Evolutionary conservation across 2,329 filamentous ascomycete genomes (phyloP).

Genomic region (Nemania sp.): DNA sequence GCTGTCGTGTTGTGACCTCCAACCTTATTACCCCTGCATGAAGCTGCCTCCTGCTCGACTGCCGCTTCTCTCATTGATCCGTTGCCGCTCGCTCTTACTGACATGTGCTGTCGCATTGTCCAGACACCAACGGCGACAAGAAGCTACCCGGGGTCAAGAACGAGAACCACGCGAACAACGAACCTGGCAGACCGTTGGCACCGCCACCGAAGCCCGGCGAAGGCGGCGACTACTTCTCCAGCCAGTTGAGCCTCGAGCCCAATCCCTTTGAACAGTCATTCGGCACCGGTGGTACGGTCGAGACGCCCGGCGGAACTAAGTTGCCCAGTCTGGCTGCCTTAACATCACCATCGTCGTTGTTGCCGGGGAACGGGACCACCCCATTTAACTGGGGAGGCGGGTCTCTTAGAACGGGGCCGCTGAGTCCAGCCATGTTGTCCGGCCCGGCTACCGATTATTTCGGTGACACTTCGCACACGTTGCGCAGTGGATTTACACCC

Average conservation of each 20-base stretch:
- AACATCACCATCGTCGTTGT: conserved; percentile 83
- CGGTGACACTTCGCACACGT: conserved; percentile 69
- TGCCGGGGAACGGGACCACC: conserved; percentile 72
- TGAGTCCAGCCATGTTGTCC: conserved; percentile 96
- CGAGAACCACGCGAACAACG: conserved; percentile 56
- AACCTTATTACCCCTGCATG: conserved; percentile 8
- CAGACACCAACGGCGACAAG: conserved; percentile 50
- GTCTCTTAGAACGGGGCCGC: conserved; percentile 85
- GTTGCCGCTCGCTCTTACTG: conserved; percentile 32
- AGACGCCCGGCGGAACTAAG: conserved; percentile 82
- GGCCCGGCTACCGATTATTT: conserved; percentile 89
- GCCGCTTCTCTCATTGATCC: conserved; percentile 15
- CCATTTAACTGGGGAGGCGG: conserved; percentile 80
- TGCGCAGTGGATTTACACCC: conserved; percentile 86
- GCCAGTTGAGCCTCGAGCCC: conserved; percentile 75
- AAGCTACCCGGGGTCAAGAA: conserved; percentile 54
- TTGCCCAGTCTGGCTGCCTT: conserved; percentile 88
- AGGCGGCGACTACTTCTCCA: conserved; percentile 66
- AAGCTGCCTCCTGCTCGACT: conserved; percentile 1
- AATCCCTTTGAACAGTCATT: conserved; percentile 99
- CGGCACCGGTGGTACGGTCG: conserved; percentile 61
- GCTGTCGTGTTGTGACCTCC: conserved; percentile 4
- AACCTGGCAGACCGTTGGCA: conserved; percentile 66
- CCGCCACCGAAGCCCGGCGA: conserved; percentile 69
- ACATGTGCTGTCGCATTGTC: conserved; percentile 26